phyloP scores from a whole-genome alignment of 139 green algal genomes.

The Pseudopediastrum boryanum region DNA sequence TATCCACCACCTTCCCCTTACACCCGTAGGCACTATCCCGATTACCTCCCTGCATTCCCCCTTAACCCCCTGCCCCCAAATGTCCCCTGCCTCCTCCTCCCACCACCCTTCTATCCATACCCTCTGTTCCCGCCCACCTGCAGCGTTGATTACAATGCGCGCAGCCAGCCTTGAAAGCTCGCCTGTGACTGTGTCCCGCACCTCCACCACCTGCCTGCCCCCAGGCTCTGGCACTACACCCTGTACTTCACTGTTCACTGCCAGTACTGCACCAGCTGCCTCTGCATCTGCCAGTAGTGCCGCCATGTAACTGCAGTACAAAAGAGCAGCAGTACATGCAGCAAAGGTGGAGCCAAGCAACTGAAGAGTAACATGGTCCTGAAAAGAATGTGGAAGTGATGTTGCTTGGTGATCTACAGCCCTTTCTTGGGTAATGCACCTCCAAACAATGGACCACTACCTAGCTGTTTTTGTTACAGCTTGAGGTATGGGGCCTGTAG shows the following conservation, averaged over 20 bases:
- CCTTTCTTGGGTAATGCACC: not conserved
- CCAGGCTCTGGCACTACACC: constrained; percentile 7
- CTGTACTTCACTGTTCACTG: constrained; percentile 50
- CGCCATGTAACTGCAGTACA: constrained; percentile 66
- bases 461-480: not conserved
- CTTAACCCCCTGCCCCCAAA: no score
- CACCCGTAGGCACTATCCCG: no score
- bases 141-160: constrained; percentile 65
- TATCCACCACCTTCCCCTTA: no score
- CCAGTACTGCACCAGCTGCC: constrained; percentile 43
- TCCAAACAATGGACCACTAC: not conserved
- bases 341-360: no score
- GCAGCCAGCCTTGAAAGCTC: constrained; percentile 38
- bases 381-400: not conserved
- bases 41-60: no score
- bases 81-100: no score
- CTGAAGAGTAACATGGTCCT: not conserved
- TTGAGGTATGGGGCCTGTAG: not conserved
- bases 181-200: constrained; percentile 50
- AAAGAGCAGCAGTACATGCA: not conserved
- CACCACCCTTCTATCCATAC: no score
- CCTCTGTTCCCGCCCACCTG: constrained; percentile 43
- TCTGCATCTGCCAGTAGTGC: constrained; percentile 64
- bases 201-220: constrained; percentile 45
- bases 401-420: not conserved